A percentile compares a stretch with the other conserved stretches of the same genome.
Evolutionary conservation across 371 early-diverging fungal genomes (phyloP).

Genomic region (Nematocida parisii): DNA sequence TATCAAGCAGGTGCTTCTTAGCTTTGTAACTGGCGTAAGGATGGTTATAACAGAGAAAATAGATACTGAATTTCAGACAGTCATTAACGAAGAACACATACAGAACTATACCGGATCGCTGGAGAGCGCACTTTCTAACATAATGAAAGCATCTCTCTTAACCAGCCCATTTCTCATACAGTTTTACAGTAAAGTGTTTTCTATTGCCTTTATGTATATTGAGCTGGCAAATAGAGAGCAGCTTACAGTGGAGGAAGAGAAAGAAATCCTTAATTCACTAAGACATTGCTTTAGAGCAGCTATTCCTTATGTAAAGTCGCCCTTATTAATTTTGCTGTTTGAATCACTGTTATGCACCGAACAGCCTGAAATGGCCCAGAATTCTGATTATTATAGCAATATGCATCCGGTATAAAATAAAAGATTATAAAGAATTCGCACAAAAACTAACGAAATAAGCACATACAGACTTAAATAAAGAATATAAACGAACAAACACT

Average conservation of each 20-base stretch:
- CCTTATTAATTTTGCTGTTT: constrained; percentile 14
- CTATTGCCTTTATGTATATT: constrained; percentile 39
- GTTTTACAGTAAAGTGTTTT: constrained; percentile 50
- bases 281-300: constrained; percentile 13
- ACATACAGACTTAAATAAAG: too few relatives aligned
- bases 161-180: constrained; percentile 38
- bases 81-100: not conserved
- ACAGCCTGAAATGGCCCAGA: too few relatives aligned
- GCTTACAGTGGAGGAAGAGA: constrained; percentile 28
- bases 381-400: too few relatives aligned
- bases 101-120: not conserved
- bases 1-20: constrained; percentile 28
- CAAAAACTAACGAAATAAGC: too few relatives aligned
- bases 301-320: constrained; percentile 43
- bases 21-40: constrained; percentile 39
- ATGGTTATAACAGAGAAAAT: constrained; percentile 47
- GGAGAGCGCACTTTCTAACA: constrained; percentile 32
- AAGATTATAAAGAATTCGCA: too few relatives aligned
- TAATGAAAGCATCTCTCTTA: constrained; percentile 39
- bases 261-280: constrained; percentile 15
- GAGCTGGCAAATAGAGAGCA: constrained; percentile 28
- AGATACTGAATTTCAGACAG: not conserved
- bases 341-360: constrained; percentile 8
- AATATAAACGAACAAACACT: not conserved
- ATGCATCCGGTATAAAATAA: too few relatives aligned